These are phyloP conservation scores for Scedosporium dehoogii DNA, from an alignment of 2,329 filamentous ascomycete species.

Conservation along the genomic window DNA sequence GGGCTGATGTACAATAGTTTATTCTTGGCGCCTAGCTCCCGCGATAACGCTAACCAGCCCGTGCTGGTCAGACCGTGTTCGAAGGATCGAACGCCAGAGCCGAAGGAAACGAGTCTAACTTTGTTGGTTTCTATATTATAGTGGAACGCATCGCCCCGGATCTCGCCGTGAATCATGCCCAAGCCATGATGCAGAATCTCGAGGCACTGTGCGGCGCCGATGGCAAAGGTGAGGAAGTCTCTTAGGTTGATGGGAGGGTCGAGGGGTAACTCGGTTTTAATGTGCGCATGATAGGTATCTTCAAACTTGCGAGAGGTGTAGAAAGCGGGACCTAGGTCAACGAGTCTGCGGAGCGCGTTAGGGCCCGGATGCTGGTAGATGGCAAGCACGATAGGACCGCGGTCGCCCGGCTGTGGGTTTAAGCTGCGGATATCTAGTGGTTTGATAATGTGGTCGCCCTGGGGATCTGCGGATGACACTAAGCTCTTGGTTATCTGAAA, in stretches of 20 bases:
- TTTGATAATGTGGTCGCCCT: constrained; percentile 65
- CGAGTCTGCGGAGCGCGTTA: constrained; percentile 60
- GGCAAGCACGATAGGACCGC: constrained; percentile 62
- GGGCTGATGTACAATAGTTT: constrained; percentile 89
- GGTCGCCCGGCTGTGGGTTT: constrained; percentile 56
- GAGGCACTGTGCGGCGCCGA: constrained; percentile 75
- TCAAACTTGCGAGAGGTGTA: constrained; percentile 46
- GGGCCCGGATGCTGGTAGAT: constrained; percentile 71
- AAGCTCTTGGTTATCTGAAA: constrained; percentile 74
- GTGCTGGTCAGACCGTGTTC: constrained; percentile 80
- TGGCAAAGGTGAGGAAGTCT: constrained; percentile 80
- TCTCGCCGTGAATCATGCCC: constrained; percentile 80
- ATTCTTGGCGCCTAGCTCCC: constrained; percentile 75
- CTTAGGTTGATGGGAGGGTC: constrained; percentile 58
- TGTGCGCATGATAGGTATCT: constrained; percentile 37
- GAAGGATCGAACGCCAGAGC: constrained; percentile 77
- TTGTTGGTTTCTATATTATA: constrained; percentile 60
- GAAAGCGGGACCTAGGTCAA: constrained; percentile 71
- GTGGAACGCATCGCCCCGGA: constrained; percentile 84
- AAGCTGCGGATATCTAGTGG: constrained; percentile 73
- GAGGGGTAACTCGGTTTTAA: constrained; percentile 34
- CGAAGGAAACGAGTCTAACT: constrained; percentile 77
- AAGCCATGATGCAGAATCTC: constrained; percentile 87
- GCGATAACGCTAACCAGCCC: constrained; percentile 76
- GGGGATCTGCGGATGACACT: constrained; percentile 59